These are phyloP conservation scores for Coriolopsis trogii DNA, from an alignment of 1,284 basidiomycete genomes.

Conservation along the genomic window DNA sequence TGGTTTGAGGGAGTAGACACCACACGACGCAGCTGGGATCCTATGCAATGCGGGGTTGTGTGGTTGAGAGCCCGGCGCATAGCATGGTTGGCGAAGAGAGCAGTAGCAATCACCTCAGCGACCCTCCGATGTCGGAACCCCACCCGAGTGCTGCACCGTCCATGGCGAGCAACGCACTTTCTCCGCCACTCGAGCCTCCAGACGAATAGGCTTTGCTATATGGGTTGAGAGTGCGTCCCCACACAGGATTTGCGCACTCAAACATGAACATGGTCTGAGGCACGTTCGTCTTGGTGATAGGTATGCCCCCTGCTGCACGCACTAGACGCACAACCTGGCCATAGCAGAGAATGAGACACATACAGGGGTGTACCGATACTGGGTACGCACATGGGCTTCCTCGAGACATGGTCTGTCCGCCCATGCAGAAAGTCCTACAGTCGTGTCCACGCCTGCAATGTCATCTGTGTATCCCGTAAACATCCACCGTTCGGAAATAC, in stretches of 20 bases:
- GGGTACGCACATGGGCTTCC: constrained; percentile 52
- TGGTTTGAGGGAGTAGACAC: constrained; percentile 83
- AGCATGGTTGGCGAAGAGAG: neutral
- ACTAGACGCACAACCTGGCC: constrained; percentile 47
- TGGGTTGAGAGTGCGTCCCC: constrained; percentile 77
- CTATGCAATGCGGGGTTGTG: constrained; percentile 36
- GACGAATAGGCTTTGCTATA: constrained; percentile 64
- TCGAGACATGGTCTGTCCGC: constrained; percentile 58
- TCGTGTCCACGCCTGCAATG: constrained; percentile 66
- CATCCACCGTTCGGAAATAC: neutral
- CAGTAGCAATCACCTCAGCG: constrained; percentile 38
- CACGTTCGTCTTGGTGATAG: constrained; percentile 78
- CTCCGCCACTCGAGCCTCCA: constrained; percentile 85
- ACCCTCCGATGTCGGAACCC: constrained; percentile 81
- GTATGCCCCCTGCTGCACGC: constrained; percentile 54
- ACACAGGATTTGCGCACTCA: constrained; percentile 86
- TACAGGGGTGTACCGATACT: neutral
- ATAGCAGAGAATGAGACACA: neutral
- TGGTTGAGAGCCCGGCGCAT: constrained; percentile 21
- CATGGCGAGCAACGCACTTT: constrained; percentile 73
- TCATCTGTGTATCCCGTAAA: constrained; percentile 39
- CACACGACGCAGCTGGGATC: constrained; percentile 83
- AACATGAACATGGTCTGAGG: constrained; percentile 86
- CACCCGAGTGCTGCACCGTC: constrained; percentile 80
- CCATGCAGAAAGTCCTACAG: constrained; percentile 75